phyloP scores from a whole-genome alignment of 768 basidiomycete genomes.

The Lactarius indigo region DNA sequence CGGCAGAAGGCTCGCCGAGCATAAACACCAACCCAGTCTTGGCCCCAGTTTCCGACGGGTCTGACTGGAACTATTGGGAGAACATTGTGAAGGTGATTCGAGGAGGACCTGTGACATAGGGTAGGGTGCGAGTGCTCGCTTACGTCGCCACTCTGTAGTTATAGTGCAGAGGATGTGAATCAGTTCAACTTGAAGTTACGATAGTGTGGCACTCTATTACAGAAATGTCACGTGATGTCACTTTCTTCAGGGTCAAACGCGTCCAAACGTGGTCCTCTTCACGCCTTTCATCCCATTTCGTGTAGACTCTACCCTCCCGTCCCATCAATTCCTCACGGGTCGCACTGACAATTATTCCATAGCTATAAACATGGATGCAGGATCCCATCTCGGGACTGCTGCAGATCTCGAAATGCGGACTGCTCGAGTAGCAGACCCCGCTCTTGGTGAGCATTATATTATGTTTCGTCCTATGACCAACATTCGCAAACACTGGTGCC shows the following conservation, averaged over 20 bases:
- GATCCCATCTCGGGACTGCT: slow-evolving; percentile 42
- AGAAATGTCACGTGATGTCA: slow-evolving; percentile 11
- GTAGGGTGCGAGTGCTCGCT: not conserved
- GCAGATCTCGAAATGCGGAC: slow-evolving; percentile 69
- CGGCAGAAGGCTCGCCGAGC: not conserved
- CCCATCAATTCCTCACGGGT: not conserved
- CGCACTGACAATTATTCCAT: not conserved
- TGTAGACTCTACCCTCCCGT: slow-evolving; percentile 3
- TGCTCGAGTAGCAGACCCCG: slow-evolving; percentile 71
- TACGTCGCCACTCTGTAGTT: not conserved
- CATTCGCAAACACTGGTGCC: not conserved
- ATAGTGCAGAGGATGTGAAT: not conserved
- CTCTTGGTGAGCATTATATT: slow-evolving; percentile 47
- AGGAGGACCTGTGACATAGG: slow-evolving; percentile 21
- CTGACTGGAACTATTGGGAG: slow-evolving; percentile 27
- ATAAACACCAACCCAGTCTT: not conserved
- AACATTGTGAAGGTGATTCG: slow-evolving; percentile 27
- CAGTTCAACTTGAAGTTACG: too few relatives aligned
- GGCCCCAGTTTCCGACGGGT: slow-evolving; percentile 15
- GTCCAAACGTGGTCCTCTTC: not conserved
- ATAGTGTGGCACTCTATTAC: not conserved
- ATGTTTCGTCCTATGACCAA: slow-evolving; percentile 11
- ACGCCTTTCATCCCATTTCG: slow-evolving; percentile 8
- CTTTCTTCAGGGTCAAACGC: slow-evolving; percentile 20
- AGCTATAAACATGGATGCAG: slow-evolving; percentile 39